Conservation (phyloP, 2,329 filamentous ascomycete species). For the Fusarium sp. region DNA sequence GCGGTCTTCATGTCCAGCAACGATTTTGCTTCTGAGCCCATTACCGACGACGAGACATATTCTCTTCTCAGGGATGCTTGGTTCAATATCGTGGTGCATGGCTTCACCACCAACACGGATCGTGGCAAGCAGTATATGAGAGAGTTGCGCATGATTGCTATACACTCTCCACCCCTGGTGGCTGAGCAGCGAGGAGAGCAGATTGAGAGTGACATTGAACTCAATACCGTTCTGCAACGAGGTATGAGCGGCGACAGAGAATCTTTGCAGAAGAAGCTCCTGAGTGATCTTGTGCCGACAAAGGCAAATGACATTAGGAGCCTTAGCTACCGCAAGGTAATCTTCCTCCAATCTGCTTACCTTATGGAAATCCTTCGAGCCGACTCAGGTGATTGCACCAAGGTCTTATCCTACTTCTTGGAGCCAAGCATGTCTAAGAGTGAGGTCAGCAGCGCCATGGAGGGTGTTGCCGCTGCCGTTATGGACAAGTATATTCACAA, state of each 20-base stretch:
- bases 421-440: constrained; percentile 83
- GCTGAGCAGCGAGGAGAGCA: constrained; percentile 90
- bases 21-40: constrained; percentile 64
- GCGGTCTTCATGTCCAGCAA: constrained; percentile 82
- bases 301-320: constrained; percentile 83
- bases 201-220: constrained; percentile 94
- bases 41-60: constrained; percentile 76
- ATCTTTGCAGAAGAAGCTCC: constrained; percentile 81
- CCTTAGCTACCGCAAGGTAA: constrained; percentile 88
- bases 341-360: constrained; percentile 92
- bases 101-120: constrained; percentile 81
- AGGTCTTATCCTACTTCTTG: constrained; percentile 91
- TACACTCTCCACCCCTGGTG: constrained; percentile 88
- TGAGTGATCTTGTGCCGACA: constrained; percentile 79
- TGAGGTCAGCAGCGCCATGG: constrained; percentile 75
- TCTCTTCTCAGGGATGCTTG: constrained; percentile 89
- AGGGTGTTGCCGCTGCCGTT: constrained; percentile 74
- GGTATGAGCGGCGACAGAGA: constrained; percentile 86
- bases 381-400: constrained; percentile 88
- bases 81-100: constrained; percentile 98
- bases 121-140: constrained; percentile 79
- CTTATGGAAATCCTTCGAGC: constrained; percentile 91
- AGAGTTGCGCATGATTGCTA: constrained; percentile 86
- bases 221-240: constrained; percentile 91
- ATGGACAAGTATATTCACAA: constrained; percentile 84